These are phyloP conservation scores for Kalmusia sp. DNA, from an alignment of 2,329 filamentous ascomycete genomes.

Conservation along the genomic window DNA sequence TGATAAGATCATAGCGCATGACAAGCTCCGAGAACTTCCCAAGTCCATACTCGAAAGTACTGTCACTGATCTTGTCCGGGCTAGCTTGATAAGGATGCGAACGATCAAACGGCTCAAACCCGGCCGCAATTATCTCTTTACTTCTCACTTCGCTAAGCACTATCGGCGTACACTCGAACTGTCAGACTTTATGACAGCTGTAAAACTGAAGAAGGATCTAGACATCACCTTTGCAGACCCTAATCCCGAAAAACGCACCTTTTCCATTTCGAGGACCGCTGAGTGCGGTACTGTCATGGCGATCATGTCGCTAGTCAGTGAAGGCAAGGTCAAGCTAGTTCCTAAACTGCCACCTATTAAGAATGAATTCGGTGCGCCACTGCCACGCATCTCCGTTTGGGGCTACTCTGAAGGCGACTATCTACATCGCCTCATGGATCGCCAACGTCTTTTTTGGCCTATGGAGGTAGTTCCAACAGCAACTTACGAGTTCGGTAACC, in stretches of 20 bases:
- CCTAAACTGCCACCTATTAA: constrained; percentile 65
- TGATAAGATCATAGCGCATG: constrained; percentile 46
- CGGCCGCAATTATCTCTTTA: constrained; percentile 69
- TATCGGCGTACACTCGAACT: constrained; percentile 62
- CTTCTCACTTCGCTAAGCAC: constrained; percentile 63
- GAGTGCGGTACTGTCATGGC: constrained; percentile 72
- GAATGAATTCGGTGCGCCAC: constrained; percentile 47
- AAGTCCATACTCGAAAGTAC: constrained; percentile 51
- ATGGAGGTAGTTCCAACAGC: constrained; percentile 66
- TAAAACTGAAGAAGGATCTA: constrained; percentile 65
- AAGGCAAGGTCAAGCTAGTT: constrained; percentile 62
- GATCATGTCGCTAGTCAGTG: constrained; percentile 68
- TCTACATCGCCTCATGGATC: constrained; percentile 72
- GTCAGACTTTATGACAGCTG: constrained; percentile 58
- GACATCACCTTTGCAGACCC: constrained; percentile 59
- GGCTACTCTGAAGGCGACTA: constrained; percentile 76
- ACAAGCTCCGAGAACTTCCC: constrained; percentile 47
- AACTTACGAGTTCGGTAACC: constrained; percentile 64
- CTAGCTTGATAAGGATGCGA: constrained; percentile 65
- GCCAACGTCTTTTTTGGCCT: constrained; percentile 69
- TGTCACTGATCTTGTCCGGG: constrained; percentile 61
- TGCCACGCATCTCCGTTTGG: constrained; percentile 61
- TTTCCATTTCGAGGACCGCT: constrained; percentile 63
- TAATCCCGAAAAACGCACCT: constrained; percentile 26
- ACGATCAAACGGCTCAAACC: constrained; percentile 63